These are phyloP conservation scores for Aspergillus olivimuriae DNA, from an alignment of 495 filamentous ascomycete genomes.

Conservation along the genomic window DNA sequence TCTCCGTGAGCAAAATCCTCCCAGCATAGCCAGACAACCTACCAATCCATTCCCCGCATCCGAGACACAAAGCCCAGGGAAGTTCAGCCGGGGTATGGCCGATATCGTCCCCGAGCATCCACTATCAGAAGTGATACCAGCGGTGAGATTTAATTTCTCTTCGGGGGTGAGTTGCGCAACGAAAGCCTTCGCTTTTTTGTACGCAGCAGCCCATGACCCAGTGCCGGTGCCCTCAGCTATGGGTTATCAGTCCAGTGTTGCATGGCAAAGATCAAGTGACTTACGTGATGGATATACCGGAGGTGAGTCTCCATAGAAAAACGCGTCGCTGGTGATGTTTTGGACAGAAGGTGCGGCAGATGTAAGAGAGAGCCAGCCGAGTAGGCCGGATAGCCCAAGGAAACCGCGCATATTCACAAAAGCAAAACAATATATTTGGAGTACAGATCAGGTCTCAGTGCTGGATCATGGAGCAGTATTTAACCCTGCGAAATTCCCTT, in stretches of 20 bases:
- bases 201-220: conserved; percentile 47
- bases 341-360: conserved; percentile 1
- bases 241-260: background rate
- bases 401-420: conserved; percentile 1
- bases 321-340: conserved; percentile 18
- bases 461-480: too few species aligned
- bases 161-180: conserved; percentile 52
- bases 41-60: conserved; percentile 59
- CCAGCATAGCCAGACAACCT: conserved; percentile 1
- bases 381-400: conserved; percentile 1
- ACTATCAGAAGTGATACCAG: conserved; percentile 43
- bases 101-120: conserved; percentile 56
- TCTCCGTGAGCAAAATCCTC: background rate
- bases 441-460: too few species aligned
- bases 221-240: conserved; percentile 38
- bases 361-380: conserved; percentile 4
- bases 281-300: conserved; percentile 49
- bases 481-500: too few species aligned
- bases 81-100: conserved; percentile 46
- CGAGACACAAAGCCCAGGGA: conserved; percentile 55
- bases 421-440: too few species aligned
- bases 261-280: background rate
- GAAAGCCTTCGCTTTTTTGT: conserved; percentile 43
- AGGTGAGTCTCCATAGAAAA: conserved; percentile 53
- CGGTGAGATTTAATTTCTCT: conserved; percentile 52